These are phyloP conservation scores for Vigna hirtella DNA, from an alignment of 306 rosid genomes.

Conservation along the genomic window DNA sequence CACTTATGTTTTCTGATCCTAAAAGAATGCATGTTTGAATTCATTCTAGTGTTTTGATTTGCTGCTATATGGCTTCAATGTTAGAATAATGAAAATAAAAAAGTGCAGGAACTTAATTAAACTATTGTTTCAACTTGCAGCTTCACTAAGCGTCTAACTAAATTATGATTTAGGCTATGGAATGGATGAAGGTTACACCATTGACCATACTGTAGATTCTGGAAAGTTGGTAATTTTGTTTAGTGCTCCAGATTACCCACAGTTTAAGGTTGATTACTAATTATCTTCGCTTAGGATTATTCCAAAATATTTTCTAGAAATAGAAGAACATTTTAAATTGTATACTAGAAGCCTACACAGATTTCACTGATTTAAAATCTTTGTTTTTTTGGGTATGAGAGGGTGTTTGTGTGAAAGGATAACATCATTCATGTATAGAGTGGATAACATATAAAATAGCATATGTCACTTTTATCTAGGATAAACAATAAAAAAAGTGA, in stretches of 20 bases:
- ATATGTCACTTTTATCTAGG: background rate
- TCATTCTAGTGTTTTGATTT: no score
- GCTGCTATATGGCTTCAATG: no score
- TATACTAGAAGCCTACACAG: background rate
- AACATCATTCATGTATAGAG: constrained; percentile 1
- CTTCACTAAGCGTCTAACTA: no score
- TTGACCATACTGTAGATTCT: constrained; percentile 91
- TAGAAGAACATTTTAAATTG: background rate
- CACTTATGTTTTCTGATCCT: no score
- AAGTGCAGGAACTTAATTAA: no score
- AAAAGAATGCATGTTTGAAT: no score
- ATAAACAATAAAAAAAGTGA: no score
- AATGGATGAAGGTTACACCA: constrained; percentile 85
- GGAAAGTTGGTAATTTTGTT: constrained; percentile 85
- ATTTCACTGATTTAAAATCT: constrained; percentile 8
- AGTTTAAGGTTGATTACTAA: constrained; percentile 71
- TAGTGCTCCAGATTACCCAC: constrained; percentile 97
- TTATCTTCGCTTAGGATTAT: constrained; percentile 24
- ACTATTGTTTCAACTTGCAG: no score
- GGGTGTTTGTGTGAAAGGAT: background rate
- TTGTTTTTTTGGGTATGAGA: background rate
- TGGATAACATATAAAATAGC: background rate
- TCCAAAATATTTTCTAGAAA: background rate
- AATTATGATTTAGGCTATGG: constrained; percentile 25
- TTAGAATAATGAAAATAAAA: no score